Base-by-base conservation (phyloP, 2,329 filamentous ascomycete species). In the Fusarium sp. region DNA sequence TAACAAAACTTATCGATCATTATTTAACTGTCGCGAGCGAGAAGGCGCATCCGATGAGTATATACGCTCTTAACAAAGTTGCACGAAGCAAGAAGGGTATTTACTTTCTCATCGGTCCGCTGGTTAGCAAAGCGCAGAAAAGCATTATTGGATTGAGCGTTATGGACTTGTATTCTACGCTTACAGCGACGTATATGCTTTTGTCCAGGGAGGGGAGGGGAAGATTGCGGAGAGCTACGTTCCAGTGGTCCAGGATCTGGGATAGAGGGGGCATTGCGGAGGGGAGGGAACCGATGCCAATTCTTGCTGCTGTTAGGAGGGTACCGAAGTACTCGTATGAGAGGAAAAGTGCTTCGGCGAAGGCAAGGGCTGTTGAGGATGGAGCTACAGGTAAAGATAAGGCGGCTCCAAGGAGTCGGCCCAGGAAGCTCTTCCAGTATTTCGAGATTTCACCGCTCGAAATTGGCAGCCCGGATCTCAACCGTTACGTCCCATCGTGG, bases 131-230 rank as follows among this genome's bases (percentile, higher is more conserved):
- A 46, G 72, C 72, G 1, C 66, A 72, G n/a, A 72, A 58, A 4
- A 70, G 60, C 10, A 74, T 74, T 4, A 74, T 74, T 2, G 72
- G 72, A 0, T 6, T 74, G 4, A 71, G 72, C 2, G 63, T 74
- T 1, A 74, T 74, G 72, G 72, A 74, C 3, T 43, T 74, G 0
- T 74, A 74, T 39, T 73, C 72, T 3, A 74, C 72, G 0, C 46
- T 74, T 1, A 74, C 67, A 0, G 67, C 72, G 0, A 72, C 66
- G 0, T 73, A 74, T 11, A 72, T 74, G 18, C 28, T 74, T 0
- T 12, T 74, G 0, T 68, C 58, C 0, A 51, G 72, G 2, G 58
- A 67, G 1, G 66, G 69, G 0, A 67, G 69, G 3, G 70, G 66
- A 0, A 59, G 69, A 13, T 11, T 74, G 0, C 72, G 72, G 1